These are phyloP conservation scores for Davidsoniella eucalypti DNA, from an alignment of 2,329 filamentous ascomycete genomes.

Conservation along the genomic window DNA sequence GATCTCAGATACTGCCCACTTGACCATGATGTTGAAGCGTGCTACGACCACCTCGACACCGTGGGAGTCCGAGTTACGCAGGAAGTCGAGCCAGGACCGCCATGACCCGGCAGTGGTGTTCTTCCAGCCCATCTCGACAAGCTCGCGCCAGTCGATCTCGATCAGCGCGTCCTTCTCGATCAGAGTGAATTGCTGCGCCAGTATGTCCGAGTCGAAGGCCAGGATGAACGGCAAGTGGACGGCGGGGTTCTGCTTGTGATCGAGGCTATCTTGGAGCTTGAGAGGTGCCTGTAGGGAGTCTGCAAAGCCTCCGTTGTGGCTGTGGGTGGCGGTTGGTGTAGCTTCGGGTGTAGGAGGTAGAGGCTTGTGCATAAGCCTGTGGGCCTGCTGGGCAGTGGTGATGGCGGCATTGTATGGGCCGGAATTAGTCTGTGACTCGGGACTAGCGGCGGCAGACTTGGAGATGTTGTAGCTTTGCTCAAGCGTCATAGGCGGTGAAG, in stretches of 20 bases:
- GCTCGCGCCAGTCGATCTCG: constrained; percentile 76
- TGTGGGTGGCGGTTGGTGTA: constrained; percentile 27
- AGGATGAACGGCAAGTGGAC: constrained; percentile 65
- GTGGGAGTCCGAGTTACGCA: constrained; percentile 52
- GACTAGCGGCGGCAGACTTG: background rate
- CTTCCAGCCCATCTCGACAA: constrained; percentile 73
- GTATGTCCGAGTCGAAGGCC: constrained; percentile 60
- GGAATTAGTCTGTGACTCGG: constrained; percentile 22
- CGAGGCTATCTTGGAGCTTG: constrained; percentile 13
- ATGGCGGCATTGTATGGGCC: constrained; percentile 19
- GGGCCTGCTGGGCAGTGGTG: constrained; percentile 15
- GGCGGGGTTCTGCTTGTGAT: constrained; percentile 22
- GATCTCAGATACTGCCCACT: constrained; percentile 69
- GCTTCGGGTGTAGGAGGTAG: constrained; percentile 34
- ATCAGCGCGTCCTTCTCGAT: constrained; percentile 76
- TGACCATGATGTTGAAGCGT: constrained; percentile 76
- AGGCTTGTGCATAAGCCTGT: constrained; percentile 29
- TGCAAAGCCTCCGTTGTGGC: constrained; percentile 14
- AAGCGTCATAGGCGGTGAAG: constrained; percentile 32
- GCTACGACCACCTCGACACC: constrained; percentile 74
- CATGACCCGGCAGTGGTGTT: constrained; percentile 46
- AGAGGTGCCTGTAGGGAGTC: background rate
- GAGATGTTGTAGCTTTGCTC: constrained; percentile 30
- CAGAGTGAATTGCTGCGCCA: constrained; percentile 71
- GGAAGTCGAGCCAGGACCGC: constrained; percentile 68